Conservation (phyloP, 352 stramenopile genomes). For the Salisapilia sapeloensis region DNA sequence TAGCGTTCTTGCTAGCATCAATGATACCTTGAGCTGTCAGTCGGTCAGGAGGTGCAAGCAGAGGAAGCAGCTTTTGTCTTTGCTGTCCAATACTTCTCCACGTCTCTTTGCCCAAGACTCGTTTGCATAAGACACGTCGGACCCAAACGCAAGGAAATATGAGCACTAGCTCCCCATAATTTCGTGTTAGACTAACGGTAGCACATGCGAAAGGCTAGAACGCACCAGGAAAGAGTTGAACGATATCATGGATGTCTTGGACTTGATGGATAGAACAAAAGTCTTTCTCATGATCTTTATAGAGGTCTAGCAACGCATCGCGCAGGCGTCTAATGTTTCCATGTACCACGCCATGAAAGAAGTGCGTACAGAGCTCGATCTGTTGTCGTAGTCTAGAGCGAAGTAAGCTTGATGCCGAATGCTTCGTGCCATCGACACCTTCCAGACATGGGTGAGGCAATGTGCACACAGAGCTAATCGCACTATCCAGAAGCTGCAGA, state of each 20-base stretch:
- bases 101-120: constrained; percentile 24
- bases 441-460: constrained; percentile 8
- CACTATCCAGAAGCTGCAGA: neutral
- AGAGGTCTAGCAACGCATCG: constrained; percentile 7
- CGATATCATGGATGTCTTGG: constrained; percentile 13
- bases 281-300: constrained; percentile 3
- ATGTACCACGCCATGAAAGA: constrained; percentile 21
- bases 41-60: no score
- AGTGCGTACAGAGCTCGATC: constrained; percentile 18
- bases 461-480: neutral
- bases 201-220: constrained; percentile 1
- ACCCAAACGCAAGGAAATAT: constrained; percentile 43
- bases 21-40: no score
- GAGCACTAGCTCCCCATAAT: constrained; percentile 13
- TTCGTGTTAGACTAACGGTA: neutral
- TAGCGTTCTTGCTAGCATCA: no score
- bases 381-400: constrained; percentile 5
- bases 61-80: constrained; percentile 19
- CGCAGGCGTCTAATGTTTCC: constrained; percentile 7
- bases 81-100: constrained; percentile 20
- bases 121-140: constrained; percentile 24
- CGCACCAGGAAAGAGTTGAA: constrained; percentile 34
- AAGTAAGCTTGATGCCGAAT: neutral
- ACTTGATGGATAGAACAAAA: constrained; percentile 15
- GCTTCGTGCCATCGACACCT: constrained; percentile 8